A percentile compares a stretch with the other conserved stretches of the same genome.
These are phyloP conservation scores for Alternaria burnsii DNA, from an alignment of 2,329 filamentous ascomycete genomes.

Conservation along the genomic window DNA sequence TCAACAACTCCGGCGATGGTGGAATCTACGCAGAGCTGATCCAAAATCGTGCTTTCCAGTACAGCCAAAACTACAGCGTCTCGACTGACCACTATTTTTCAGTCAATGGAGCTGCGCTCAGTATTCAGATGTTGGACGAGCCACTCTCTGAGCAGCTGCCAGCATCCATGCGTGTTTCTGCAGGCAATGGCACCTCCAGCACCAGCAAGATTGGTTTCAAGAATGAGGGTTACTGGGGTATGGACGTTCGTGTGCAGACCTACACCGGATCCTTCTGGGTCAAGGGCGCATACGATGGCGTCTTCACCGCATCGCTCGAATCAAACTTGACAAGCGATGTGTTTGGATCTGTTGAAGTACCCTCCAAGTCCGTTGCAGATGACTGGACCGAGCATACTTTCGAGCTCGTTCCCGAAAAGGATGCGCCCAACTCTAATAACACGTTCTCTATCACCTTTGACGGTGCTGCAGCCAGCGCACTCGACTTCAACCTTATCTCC, in stretches of 20 bases:
- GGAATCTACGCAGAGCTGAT: slow-evolving; percentile 77
- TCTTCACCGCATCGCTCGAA: slow-evolving; percentile 52
- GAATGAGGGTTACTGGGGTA: slow-evolving; percentile 63
- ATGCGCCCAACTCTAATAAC: slow-evolving; percentile 60
- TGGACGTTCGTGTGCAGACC: slow-evolving; percentile 58
- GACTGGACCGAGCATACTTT: slow-evolving; percentile 55
- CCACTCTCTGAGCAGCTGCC: slow-evolving; percentile 58
- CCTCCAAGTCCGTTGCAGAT: slow-evolving; percentile 41
- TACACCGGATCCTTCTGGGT: slow-evolving; percentile 63
- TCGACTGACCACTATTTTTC: slow-evolving; percentile 42
- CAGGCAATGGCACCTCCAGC: slow-evolving; percentile 41
- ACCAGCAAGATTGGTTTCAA: slow-evolving; percentile 57
- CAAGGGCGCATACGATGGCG: slow-evolving; percentile 45
- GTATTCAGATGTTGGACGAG: slow-evolving; percentile 50
- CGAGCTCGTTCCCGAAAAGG: slow-evolving; percentile 44
- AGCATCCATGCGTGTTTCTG: slow-evolving; percentile 54
- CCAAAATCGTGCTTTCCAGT: slow-evolving; percentile 75
- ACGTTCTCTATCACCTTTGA: slow-evolving; percentile 62
- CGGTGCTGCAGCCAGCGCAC: slow-evolving; percentile 34
- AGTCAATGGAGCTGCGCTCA: slow-evolving; percentile 46
- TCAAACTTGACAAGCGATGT: slow-evolving; percentile 54
- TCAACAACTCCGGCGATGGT: slow-evolving; percentile 75
- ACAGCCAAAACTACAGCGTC: slow-evolving; percentile 37
- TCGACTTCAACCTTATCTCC: slow-evolving; percentile 61
- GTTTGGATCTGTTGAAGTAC: slow-evolving; percentile 48